Evolutionary conservation across 2,329 filamentous ascomycete species (phyloP).

Genomic region (Verticillium nonalfalfae): DNA sequence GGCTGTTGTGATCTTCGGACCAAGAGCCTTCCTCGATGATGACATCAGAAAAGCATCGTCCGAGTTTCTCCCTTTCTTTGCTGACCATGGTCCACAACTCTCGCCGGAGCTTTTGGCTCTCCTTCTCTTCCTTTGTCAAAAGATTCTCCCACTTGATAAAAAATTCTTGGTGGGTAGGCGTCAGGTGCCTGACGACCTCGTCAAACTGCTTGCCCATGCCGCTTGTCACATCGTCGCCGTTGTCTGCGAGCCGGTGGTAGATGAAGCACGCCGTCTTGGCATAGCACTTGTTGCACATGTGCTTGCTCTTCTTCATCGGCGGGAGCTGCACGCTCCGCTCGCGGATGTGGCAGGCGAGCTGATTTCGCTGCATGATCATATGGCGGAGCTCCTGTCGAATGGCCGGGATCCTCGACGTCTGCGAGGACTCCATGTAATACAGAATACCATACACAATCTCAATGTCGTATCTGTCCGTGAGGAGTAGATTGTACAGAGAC

Average conservation of each 20-base stretch:
- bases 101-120: slow-evolving; percentile 76
- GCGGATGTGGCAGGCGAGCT: slow-evolving; percentile 77
- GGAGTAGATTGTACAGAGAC: slow-evolving; percentile 82
- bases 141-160: slow-evolving; percentile 94
- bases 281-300: slow-evolving; percentile 82
- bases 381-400: slow-evolving; percentile 84
- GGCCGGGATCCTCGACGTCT: slow-evolving; percentile 77
- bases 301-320: slow-evolving; percentile 75
- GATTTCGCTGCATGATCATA: slow-evolving; percentile 95
- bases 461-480: slow-evolving; percentile 93
- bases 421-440: slow-evolving; percentile 90
- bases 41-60: slow-evolving; percentile 84
- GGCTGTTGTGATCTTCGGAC: slow-evolving; percentile 59
- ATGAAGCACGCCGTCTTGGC: slow-evolving; percentile 87
- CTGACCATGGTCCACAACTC: slow-evolving; percentile 98
- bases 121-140: slow-evolving; percentile 89
- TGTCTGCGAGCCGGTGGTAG: slow-evolving; percentile 85
- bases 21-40: slow-evolving; percentile 74
- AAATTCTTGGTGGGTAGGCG: slow-evolving; percentile 67
- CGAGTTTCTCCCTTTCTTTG: slow-evolving; percentile 76
- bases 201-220: slow-evolving; percentile 78
- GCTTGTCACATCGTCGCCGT: slow-evolving; percentile 74
- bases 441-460: slow-evolving; percentile 85
- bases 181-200: slow-evolving; percentile 73
- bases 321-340: slow-evolving; percentile 75